A percentile compares a stretch with the other conserved stretches of the same genome.
These are phyloP conservation scores for Lasiodiplodia citricola DNA, from an alignment of 2,329 filamentous ascomycete genomes.

Conservation along the genomic window DNA sequence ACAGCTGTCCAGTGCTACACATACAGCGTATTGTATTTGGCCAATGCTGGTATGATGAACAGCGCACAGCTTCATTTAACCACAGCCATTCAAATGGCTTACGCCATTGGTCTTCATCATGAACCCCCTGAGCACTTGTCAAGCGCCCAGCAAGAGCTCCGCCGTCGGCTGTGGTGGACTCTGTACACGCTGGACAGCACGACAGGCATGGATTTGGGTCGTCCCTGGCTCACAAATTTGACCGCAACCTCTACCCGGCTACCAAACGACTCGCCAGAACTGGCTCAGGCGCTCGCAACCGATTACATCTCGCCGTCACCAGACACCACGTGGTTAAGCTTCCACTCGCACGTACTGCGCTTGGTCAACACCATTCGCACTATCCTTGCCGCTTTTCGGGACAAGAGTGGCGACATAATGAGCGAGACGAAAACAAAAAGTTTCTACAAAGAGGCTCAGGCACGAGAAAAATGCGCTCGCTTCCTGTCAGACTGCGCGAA, in stretches of 20 bases:
- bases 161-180: conserved; percentile 56
- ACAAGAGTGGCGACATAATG: conserved; percentile 35
- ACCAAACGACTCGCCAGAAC: conserved; percentile 44
- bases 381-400: conserved; percentile 45
- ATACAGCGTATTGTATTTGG: conserved; percentile 53
- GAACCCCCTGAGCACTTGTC: conserved; percentile 49
- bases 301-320: conserved; percentile 19
- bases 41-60: conserved; percentile 56
- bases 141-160: conserved; percentile 45
- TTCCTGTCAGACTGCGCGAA: conserved; percentile 36
- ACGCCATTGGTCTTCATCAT: conserved; percentile 56
- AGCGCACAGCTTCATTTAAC: conserved; percentile 51
- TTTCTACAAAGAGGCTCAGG: conserved; percentile 39
- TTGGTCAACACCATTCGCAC: conserved; percentile 42
- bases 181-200: conserved; percentile 49
- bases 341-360: conserved; percentile 41
- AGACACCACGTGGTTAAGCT: conserved; percentile 49
- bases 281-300: conserved; percentile 38
- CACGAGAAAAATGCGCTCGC: conserved; percentile 40
- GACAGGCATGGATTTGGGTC: conserved; percentile 54
- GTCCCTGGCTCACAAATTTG: conserved; percentile 47
- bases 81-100: conserved; percentile 52
- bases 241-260: conserved; percentile 44
- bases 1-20: conserved; percentile 57
- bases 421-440: conserved; percentile 24